These are phyloP conservation scores for Primulina huaijiensis DNA, from an alignment of 257 asterid genomes.

Conservation along the genomic window DNA sequence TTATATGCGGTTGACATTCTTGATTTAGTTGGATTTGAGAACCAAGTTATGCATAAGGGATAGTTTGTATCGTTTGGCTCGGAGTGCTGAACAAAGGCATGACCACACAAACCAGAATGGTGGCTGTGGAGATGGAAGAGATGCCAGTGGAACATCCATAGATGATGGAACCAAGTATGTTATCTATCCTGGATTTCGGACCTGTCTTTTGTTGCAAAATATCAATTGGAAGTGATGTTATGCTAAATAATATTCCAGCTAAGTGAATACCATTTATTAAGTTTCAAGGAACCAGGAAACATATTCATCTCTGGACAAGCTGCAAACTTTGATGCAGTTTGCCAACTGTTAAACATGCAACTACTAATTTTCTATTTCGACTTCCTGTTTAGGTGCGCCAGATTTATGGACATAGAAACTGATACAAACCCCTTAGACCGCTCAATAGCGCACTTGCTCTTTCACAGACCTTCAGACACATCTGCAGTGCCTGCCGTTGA, in stretches of 20 bases:
- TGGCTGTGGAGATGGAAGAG: conserved; percentile 32
- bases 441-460: conserved; percentile 39
- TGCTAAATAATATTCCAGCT: not conserved
- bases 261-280: no score
- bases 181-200: not conserved
- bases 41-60: conserved; percentile 89
- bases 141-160: conserved; percentile 4
- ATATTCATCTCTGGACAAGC: not conserved
- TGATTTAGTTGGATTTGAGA: conserved; percentile 69
- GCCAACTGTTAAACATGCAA: not conserved
- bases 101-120: conserved; percentile 31
- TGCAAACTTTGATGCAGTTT: not conserved
- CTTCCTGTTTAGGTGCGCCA: not conserved
- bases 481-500: conserved; percentile 15
- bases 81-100: conserved; percentile 78
- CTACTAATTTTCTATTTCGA: not conserved
- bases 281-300: not conserved
- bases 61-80: conserved; percentile 84
- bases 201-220: not conserved
- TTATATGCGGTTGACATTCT: conserved; percentile 19
- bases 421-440: conserved; percentile 85
- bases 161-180: conserved; percentile 8
- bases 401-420: conserved; percentile 25
- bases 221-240: not conserved
- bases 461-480: conserved; percentile 20